Evolutionary conservation across 1,139 yeast genomes (phyloP).

Genomic region (Blastobotrys aristatus): DNA sequence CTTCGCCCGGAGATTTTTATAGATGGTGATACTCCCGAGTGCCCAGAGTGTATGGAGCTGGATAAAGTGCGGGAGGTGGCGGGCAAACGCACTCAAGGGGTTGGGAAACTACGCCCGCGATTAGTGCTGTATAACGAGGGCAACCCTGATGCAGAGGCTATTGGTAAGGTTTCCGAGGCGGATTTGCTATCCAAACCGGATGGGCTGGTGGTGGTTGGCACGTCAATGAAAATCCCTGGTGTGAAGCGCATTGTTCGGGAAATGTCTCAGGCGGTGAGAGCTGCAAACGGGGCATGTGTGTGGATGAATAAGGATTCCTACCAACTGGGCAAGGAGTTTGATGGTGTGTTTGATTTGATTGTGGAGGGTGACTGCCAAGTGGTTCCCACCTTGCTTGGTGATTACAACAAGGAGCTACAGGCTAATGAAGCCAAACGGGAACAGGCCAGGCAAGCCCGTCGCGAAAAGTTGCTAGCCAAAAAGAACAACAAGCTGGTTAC

Average conservation of each 20-base stretch:
- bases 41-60: constrained; percentile 53
- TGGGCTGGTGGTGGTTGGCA: constrained; percentile 76
- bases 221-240: constrained; percentile 82
- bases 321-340: constrained; percentile 43
- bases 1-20: constrained; percentile 41
- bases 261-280: constrained; percentile 61
- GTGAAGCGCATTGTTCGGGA: constrained; percentile 70
- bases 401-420: constrained; percentile 28
- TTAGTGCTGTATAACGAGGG: constrained; percentile 81
- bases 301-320: constrained; percentile 56
- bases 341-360: constrained; percentile 49
- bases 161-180: constrained; percentile 64
- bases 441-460: constrained; percentile 16
- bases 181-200: constrained; percentile 60
- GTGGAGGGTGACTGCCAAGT: constrained; percentile 59
- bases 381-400: constrained; percentile 37
- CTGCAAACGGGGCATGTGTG: constrained; percentile 50
- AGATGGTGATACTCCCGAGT: constrained; percentile 41
- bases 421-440: constrained; percentile 14
- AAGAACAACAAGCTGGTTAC: constrained; percentile 9
- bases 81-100: constrained; percentile 71
- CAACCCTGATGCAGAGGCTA: constrained; percentile 81
- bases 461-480: constrained; percentile 9
- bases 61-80: constrained; percentile 47
- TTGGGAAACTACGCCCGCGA: constrained; percentile 74